Percentiles rank a stretch among this genome's conserved stretches.
Evolutionary conservation across 1,284 basidiomycete genomes (phyloP).

Genomic region (Moesziomyces globuligerus): DNA sequence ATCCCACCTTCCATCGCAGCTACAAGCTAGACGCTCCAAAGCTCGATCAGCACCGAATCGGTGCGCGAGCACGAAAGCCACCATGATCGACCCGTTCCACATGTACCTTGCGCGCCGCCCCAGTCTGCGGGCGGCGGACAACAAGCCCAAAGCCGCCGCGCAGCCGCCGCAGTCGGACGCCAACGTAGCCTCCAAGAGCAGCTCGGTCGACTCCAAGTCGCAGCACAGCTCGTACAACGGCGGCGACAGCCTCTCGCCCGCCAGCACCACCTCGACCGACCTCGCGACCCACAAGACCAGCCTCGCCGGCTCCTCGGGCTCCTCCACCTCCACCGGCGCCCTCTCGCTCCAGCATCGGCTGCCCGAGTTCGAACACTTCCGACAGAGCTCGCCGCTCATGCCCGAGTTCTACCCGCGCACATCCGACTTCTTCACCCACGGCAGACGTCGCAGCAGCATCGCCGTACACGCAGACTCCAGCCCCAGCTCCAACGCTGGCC

Average conservation of each 20-base stretch:
- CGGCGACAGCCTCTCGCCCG: conserved; percentile 26
- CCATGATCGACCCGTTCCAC: conserved; percentile 45
- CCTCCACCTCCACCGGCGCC: conserved; percentile 18
- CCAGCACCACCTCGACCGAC: conserved; percentile 30
- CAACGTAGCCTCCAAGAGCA: conserved; percentile 13
- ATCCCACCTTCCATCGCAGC: neutral
- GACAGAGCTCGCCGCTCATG: conserved; percentile 33
- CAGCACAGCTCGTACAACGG: conserved; percentile 31
- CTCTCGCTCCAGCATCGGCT: conserved; percentile 26
- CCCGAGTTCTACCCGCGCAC: conserved; percentile 45
- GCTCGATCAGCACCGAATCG: no score
- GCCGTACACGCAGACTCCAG: conserved; percentile 11
- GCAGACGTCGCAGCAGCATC: conserved; percentile 30
- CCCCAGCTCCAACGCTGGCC: neutral
- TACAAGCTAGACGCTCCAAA: neutral
- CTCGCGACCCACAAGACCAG: conserved; percentile 18
- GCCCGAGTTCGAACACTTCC: conserved; percentile 49
- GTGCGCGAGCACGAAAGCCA: neutral
- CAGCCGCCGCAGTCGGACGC: conserved; percentile 1
- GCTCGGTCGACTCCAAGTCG: conserved; percentile 34
- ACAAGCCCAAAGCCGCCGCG: conserved; percentile 4
- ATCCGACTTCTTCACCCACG: conserved; percentile 47
- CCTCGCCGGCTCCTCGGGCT: conserved; percentile 20
- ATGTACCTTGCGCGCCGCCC: conserved; percentile 25
- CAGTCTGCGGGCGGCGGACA: conserved; percentile 6